Conservation (phyloP, 1,284 basidiomycete species). For the Psilocybe mexicana region DNA sequence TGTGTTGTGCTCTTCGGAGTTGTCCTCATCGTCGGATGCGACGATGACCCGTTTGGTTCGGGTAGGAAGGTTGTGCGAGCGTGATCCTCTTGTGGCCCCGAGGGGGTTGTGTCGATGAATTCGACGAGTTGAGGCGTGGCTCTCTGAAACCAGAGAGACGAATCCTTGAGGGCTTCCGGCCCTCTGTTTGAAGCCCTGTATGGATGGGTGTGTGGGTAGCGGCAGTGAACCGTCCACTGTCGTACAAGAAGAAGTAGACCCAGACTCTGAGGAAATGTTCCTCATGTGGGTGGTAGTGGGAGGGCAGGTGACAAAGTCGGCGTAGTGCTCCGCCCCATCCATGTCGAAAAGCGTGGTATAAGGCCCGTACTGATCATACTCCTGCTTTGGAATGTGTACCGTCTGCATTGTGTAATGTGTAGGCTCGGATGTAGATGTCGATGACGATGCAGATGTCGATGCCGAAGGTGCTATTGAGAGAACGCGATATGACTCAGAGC, state of each 20-base stretch:
- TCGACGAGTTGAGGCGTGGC: background rate
- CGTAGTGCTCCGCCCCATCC: background rate
- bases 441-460: background rate
- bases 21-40: conserved; percentile 10
- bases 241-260: background rate
- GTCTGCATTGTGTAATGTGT: conserved; percentile 7
- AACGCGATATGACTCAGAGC: background rate
- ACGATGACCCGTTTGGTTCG: conserved; percentile 1
- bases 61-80: background rate
- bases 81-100: background rate
- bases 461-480: background rate
- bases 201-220: conserved; percentile 5
- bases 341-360: conserved; percentile 14
- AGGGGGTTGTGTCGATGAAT: background rate
- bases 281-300: background rate
- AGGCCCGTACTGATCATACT: conserved; percentile 1
- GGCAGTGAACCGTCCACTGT: background rate
- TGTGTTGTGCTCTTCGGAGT: conserved; percentile 48
- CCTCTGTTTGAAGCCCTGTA: background rate
- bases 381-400: conserved; percentile 10
- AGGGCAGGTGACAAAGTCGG: too few species aligned
- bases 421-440: too few species aligned
- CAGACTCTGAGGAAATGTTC: conserved; percentile 11
- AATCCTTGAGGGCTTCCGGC: background rate
- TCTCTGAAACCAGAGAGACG: too few species aligned